These are phyloP conservation scores for Phytopythium montanum DNA, from an alignment of 352 stramenopile genomes.

Conservation along the genomic window DNA sequence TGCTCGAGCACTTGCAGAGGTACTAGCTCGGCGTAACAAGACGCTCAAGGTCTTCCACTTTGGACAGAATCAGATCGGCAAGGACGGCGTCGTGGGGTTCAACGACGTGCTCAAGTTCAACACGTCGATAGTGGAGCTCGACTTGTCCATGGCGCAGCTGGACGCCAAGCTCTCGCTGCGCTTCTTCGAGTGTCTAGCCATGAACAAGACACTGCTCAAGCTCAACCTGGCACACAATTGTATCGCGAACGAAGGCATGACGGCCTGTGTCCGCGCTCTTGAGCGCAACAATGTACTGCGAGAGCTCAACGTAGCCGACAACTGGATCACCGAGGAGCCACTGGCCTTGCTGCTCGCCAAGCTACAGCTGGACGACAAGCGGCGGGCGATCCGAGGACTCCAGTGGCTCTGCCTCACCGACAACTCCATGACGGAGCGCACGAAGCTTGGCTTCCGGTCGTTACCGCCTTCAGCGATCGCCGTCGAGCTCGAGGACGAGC, in stretches of 20 bases:
- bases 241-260: conserved; percentile 69
- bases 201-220: conserved; percentile 49
- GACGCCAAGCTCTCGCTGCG: conserved; percentile 48
- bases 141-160: conserved; percentile 59
- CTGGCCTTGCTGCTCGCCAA: conserved; percentile 41
- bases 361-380: conserved; percentile 20
- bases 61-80: conserved; percentile 56
- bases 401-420: conserved; percentile 54
- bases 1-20: conserved; percentile 35
- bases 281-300: conserved; percentile 48
- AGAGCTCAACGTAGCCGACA: conserved; percentile 73
- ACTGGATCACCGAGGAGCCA: conserved; percentile 73
- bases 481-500: conserved; percentile 47
- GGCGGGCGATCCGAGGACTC: conserved; percentile 20
- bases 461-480: conserved; percentile 26
- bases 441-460: conserved; percentile 20
- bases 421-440: conserved; percentile 64
- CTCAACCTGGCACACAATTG: conserved; percentile 63
- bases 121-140: conserved; percentile 40
- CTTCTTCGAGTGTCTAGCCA: conserved; percentile 65
- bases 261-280: conserved; percentile 51
- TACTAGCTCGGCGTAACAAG: conserved; percentile 38
- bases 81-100: conserved; percentile 50
- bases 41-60: conserved; percentile 53
- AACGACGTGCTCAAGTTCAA: conserved; percentile 54